phyloP scores from a whole-genome alignment of 163 green algal species.

The Volvox carteri region DNA sequence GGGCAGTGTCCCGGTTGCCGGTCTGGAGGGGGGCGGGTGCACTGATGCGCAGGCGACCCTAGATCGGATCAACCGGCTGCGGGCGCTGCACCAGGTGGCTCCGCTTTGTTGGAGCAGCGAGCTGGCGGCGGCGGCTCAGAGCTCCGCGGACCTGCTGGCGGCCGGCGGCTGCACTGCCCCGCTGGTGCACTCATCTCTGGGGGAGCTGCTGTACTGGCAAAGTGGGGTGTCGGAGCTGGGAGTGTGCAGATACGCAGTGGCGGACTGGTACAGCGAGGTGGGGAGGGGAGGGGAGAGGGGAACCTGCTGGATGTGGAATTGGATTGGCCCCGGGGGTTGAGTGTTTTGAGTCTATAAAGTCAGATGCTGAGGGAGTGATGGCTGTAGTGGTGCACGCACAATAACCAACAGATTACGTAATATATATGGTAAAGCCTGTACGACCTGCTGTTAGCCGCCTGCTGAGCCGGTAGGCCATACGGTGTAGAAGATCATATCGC shows the following conservation, averaged over 20 bases:
- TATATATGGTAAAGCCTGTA: no score
- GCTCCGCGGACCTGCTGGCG: not conserved
- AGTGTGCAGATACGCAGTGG: constrained; percentile 3
- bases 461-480: no score
- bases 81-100: not conserved
- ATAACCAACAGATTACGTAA: no score
- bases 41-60: constrained; percentile 4
- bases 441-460: no score
- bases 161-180: not conserved
- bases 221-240: not conserved
- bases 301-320: no score
- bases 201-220: constrained; percentile 50
- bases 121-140: constrained; percentile 11
- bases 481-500: no score
- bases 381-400: no score
- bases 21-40: not conserved
- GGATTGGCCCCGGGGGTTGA: not conserved
- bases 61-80: not conserved
- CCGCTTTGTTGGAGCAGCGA: not conserved
- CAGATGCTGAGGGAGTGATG: no score
- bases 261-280: constrained; percentile 37
- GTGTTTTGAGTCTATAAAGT: not conserved
- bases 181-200: constrained; percentile 7
- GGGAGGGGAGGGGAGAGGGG: no score
- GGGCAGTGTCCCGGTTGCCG: no score